Base-by-base conservation (phyloP, 2,329 filamentous ascomycete species). In the Westerdykella sp. region DNA sequence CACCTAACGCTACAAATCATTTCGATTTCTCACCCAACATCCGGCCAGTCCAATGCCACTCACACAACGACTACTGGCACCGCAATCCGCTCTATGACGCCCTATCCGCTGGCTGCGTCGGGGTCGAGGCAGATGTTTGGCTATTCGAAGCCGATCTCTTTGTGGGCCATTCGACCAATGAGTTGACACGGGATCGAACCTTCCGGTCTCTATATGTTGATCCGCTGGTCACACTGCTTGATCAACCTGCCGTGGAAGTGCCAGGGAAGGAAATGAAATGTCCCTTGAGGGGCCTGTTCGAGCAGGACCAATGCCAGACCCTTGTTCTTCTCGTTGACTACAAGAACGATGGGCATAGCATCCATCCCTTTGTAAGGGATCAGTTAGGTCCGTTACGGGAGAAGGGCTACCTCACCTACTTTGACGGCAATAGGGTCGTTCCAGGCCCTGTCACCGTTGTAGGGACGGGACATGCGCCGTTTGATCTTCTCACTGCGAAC, bases 41-140 rank as follows among this genome's bases (percentile, higher is more conserved):
- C n/a, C 9, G 9, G 13, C 74, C 76, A 0, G 69, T 75, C 11
- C 67, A 65, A 25, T 78, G 75, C 46, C 76, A 79, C 51, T 78
- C 75, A 3, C 77, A 80, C 53, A 80, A 80, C 52, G 77, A 80
- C 56, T 79, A 80, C 58, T 79, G 75, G 75, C 73, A 75, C 7
- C 66, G 65, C 2, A 67, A 77, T 0, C 77, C 77, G 1, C 66
- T 80, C 0, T 78, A 71, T 54, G 75, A 75, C n/a, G 77, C 77
- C 10, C 63, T 80, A 0, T 65, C 70, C 44, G 74, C 69, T 18
- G 77, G 77, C 35, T 79, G 76, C 54, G 70, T 73, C 11, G 69
- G 76, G 25, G 73, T 79, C 14, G 77, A 80, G 63, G 77, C 77
- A 2, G 77, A 80, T 46, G 72, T 80, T 25, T 79, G 76, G 75